Conservation (phyloP, 345 rosid species). For the Noccaea bulbosa region DNA sequence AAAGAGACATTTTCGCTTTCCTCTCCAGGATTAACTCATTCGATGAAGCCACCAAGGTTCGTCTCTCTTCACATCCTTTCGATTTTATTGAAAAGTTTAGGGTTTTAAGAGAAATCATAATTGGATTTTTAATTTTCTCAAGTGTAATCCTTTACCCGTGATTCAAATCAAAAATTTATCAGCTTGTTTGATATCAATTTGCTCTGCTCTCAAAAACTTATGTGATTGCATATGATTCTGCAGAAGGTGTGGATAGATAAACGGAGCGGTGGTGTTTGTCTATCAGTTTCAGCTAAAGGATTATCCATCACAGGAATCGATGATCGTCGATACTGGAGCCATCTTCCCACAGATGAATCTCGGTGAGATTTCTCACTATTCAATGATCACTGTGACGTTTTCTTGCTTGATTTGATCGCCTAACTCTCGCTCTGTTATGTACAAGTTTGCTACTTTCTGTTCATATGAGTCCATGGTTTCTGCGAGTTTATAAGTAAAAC, state of each 20-base stretch:
- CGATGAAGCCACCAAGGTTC: slow-evolving; percentile 81
- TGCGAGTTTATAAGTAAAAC: neutral
- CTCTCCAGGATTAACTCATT: slow-evolving; percentile 61
- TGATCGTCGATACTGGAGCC: slow-evolving; percentile 94
- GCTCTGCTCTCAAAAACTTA: too few species aligned
- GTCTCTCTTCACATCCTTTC: neutral
- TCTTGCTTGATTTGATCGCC: slow-evolving; percentile 11
- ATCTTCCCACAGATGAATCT: slow-evolving; percentile 81
- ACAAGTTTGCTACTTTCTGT: neutral
- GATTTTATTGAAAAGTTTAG: neutral
- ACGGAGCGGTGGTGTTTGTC: slow-evolving; percentile 64
- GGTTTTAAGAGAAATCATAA: neutral
- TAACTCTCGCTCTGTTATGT: neutral
- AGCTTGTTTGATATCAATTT: too few species aligned
- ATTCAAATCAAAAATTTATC: too few species aligned
- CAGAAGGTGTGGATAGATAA: slow-evolving; percentile 91
- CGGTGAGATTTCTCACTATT: slow-evolving; percentile 48
- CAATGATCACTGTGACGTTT: neutral
- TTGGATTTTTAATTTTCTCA: neutral
- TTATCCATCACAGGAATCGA: slow-evolving; percentile 80
- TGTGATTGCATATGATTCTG: neutral
- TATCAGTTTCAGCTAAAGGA: slow-evolving; percentile 73
- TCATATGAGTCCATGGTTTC: neutral
- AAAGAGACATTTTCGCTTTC: slow-evolving; percentile 66
- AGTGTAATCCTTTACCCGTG: too few species aligned